phyloP scores from a whole-genome alignment of 345 rosid species.

The Lagerstroemia speciosa region DNA sequence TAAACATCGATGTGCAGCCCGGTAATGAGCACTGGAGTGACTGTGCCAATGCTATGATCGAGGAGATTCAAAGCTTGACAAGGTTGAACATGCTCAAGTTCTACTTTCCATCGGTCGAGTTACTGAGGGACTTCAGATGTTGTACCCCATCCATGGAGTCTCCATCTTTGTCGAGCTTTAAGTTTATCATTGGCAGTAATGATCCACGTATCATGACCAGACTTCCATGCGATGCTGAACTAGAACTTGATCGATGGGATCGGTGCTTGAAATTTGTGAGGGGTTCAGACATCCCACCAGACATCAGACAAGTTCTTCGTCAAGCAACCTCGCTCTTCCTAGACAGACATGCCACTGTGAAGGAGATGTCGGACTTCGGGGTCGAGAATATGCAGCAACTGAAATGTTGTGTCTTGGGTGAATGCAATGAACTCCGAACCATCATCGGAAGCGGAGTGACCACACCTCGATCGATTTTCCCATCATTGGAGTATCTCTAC shows the following conservation, averaged over 20 bases:
- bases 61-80: neutral
- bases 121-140: neutral
- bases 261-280: slow-evolving; percentile 17
- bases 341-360: slow-evolving; percentile 12
- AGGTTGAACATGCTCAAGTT: slow-evolving; percentile 1
- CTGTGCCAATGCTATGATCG: neutral
- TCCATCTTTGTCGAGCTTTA: too few species aligned
- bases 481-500: slow-evolving; percentile 8
- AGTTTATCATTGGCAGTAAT: slow-evolving; percentile 13
- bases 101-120: neutral
- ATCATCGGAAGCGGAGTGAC: too few species aligned
- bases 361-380: slow-evolving; percentile 16
- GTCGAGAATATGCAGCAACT: slow-evolving; percentile 10
- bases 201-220: slow-evolving; percentile 13
- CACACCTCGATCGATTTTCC: slow-evolving; percentile 6
- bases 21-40: slow-evolving; percentile 12
- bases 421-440: slow-evolving; percentile 15
- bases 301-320: slow-evolving; percentile 3
- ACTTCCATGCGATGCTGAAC: slow-evolving; percentile 14
- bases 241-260: slow-evolving; percentile 3
- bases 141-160: neutral
- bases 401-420: slow-evolving; percentile 17
- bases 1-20: slow-evolving; percentile 2
- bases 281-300: neutral
- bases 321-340: slow-evolving; percentile 16